phyloP scores from a whole-genome alignment of 306 rosid species.

The Lagenaria siceraria region DNA sequence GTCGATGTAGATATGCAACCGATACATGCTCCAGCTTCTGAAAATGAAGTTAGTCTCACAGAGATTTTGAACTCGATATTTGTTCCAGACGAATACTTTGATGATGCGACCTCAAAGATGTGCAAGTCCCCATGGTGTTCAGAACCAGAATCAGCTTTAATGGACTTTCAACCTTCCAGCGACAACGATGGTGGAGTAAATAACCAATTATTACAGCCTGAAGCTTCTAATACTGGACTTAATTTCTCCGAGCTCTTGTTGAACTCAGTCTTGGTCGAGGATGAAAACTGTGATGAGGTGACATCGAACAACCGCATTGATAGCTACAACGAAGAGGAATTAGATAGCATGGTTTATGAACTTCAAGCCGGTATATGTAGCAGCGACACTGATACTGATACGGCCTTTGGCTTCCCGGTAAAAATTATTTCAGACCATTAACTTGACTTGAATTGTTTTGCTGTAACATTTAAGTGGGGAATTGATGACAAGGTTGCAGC shows the following conservation, averaged over 20 bases:
- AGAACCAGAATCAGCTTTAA: background rate
- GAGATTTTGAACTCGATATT: slow-evolving; percentile 1
- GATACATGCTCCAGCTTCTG: background rate
- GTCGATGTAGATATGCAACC: background rate
- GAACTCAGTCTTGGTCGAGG: background rate
- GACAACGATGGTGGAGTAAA: background rate
- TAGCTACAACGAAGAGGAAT: background rate
- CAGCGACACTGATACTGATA: slow-evolving; percentile 31
- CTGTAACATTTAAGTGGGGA: too few relatives aligned
- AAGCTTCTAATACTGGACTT: slow-evolving; percentile 11
- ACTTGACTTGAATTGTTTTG: too few relatives aligned
- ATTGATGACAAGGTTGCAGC: too few relatives aligned
- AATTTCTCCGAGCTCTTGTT: background rate
- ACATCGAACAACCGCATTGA: background rate
- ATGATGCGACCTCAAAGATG: slow-evolving; percentile 3
- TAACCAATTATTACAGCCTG: too few relatives aligned
- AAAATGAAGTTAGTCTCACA: slow-evolving; percentile 6
- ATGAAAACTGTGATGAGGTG: background rate
- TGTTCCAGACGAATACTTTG: background rate
- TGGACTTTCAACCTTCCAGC: background rate
- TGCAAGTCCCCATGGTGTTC: background rate
- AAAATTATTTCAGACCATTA: too few relatives aligned
- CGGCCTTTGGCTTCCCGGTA: background rate
- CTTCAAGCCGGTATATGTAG: slow-evolving; percentile 2
- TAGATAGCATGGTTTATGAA: slow-evolving; percentile 12